Base-by-base conservation (phyloP, 495 filamentous ascomycete species). In the Penicillium coffeae region DNA sequence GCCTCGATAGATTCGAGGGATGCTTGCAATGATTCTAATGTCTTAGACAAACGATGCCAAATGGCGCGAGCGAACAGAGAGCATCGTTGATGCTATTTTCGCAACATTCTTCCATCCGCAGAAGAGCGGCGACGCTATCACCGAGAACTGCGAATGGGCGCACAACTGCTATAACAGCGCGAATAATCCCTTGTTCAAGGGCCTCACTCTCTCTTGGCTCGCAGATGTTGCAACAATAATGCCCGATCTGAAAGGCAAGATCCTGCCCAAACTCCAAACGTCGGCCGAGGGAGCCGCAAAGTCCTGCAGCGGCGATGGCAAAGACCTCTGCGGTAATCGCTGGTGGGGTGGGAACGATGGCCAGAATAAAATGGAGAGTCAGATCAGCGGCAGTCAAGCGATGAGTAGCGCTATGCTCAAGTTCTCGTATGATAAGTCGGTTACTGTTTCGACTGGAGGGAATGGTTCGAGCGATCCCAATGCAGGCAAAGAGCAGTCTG, bases 151-250 rank as follows among this genome's bases (percentile, higher is more conserved):
- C n/a, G n/a, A n/a, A n/a, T n/a, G n/a, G n/a, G n/a, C n/a, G n/a
- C n/a, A n/a, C n/a, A n/a, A n/a, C n/a, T n/a, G n/a, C n/a, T n/a
- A n/a, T n/a, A n/a, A n/a, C 60, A 67, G 71, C 22, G 89, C n/a
- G n/a, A n/a, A n/a, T 91, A 62, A 77, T 82, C 27, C 78, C 83
- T 37, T 92, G 88, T 90, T 89, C 75, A 92, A 91, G 66, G 86
- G 85, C 8, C 85, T 88, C 55, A 70, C 89, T 14, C 67, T 82
- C 32, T 81, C 81, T 7, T 89, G 84, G 85, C 71, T 92, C 60
- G 80, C 82, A 2, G 77, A 77, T 30, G 76, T 80, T 30, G 71
- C 81, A 8, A 81, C 82, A 47, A 73, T 90, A 50, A 87, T 83
- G 4, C 86, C 87, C 3, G 80, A 73, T 48, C 85, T 80, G 8